Conservation (phyloP, 441 rosid species). For the Biscutella laevigata region DNA sequence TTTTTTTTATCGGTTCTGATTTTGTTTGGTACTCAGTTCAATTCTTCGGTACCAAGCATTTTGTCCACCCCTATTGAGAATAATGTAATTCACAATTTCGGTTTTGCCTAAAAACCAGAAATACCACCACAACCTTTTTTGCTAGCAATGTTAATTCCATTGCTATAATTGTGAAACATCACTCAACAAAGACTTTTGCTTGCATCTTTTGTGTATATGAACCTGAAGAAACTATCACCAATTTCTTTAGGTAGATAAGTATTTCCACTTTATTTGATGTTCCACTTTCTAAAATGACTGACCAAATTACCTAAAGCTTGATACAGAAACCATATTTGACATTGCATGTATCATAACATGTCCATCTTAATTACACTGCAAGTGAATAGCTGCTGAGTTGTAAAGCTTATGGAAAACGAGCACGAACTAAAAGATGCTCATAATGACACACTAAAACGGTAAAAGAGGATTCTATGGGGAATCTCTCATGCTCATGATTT, state of each 20-base stretch:
- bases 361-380: not conserved
- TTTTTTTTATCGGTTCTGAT: too few relatives aligned
- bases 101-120: not conserved
- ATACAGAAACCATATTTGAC: constrained; percentile 14
- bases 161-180: constrained; percentile 15
- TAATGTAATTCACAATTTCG: not conserved
- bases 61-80: too few relatives aligned
- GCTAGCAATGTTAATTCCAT: constrained; percentile 7
- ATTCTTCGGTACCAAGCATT: too few relatives aligned
- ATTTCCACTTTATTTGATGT: constrained; percentile 7
- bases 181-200: not conserved
- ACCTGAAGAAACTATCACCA: constrained; percentile 1
- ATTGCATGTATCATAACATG: constrained; percentile 6
- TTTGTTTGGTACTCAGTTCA: too few relatives aligned
- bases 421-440: constrained; percentile 24
- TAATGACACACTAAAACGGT: constrained; percentile 15
- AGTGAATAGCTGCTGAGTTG: constrained; percentile 24
- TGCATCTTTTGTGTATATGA: constrained; percentile 17
- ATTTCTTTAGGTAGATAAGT: not conserved
- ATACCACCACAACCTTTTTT: not conserved
- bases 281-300: constrained; percentile 16
- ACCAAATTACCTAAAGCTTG: constrained; percentile 9
- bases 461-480: constrained; percentile 12
- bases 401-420: constrained; percentile 18
- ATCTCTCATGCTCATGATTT: constrained; percentile 14